Evolutionary conservation across 345 rosid genomes (phyloP).

Genomic region (Combretum micranthum): DNA sequence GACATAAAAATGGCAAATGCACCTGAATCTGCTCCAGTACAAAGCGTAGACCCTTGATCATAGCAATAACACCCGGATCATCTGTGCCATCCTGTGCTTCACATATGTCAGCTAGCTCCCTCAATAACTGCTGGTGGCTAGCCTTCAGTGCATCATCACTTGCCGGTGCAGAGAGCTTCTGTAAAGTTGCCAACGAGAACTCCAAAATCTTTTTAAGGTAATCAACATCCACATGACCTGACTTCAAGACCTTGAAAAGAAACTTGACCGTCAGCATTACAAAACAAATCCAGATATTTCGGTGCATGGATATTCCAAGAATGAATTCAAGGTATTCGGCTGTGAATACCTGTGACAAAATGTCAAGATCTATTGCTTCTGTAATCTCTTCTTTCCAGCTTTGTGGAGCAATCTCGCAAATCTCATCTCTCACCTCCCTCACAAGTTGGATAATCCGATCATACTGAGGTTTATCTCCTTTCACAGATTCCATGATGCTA

Average conservation of each 20-base stretch:
- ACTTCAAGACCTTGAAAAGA: constrained; percentile 47
- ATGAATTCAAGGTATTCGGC: neutral
- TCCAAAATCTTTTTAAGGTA: constrained; percentile 74
- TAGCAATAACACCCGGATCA: constrained; percentile 43
- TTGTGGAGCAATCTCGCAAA: constrained; percentile 72
- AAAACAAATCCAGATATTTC: too few relatives aligned
- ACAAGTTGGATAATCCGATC: constrained; percentile 60
- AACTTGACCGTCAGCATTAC: constrained; percentile 2
- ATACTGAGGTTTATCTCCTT: constrained; percentile 52
- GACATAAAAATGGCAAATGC: neutral
- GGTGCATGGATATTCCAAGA: too few relatives aligned
- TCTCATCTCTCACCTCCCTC: constrained; percentile 87
- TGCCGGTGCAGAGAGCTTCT: constrained; percentile 79
- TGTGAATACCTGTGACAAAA: constrained; percentile 86
- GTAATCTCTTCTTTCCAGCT: constrained; percentile 72
- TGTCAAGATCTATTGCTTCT: constrained; percentile 65
- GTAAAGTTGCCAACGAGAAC: constrained; percentile 64
- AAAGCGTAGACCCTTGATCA: constrained; percentile 78
- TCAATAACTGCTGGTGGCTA: constrained; percentile 39
- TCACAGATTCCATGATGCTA: constrained; percentile 55
- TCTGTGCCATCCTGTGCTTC: constrained; percentile 36
- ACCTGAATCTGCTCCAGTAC: constrained; percentile 88
- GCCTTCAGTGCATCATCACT: constrained; percentile 57
- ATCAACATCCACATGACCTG: constrained; percentile 60
- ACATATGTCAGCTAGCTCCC: constrained; percentile 54